Evolutionary conservation across 192 early-diverging fungal genomes (phyloP), one percentile per base, ranked within the genome.

Genomic region (Backusella psychrophila): DNA sequence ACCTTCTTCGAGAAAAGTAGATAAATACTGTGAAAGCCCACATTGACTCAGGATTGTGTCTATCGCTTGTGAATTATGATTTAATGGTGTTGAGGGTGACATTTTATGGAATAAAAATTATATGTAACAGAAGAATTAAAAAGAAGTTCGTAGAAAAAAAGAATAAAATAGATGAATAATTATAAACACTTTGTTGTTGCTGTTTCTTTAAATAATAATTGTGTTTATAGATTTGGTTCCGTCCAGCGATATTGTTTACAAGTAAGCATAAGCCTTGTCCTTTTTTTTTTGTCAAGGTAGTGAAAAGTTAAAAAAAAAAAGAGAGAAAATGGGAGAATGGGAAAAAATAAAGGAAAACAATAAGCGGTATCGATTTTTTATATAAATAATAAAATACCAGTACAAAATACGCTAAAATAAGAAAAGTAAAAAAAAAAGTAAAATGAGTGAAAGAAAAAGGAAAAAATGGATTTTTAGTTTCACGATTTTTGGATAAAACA

Each of bases 1-100:
- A 1, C 83, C 83, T 79, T 84, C 83, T 15, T 71, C 75, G n/a
- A 82, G 73, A 38, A 84, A 73, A 14, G 59, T 67, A 44, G 81
- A 75, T 41, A 52, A 77, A 65, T 84, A 84, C 34, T 84, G 78
- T 19, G n/a, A 26, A 39, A 84, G 69, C 23, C 74, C 71, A 71
- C 76, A 84, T 53, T 75, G 77, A 12, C 3, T 23, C 23, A 73
- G 66, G 17, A 81, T 72, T 35, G 35, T 66, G 29, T 79, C 29
- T 6, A 79, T 74, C 3, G 26, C 29, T 59, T 59, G 56, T 19
- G 21, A 29, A 59, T 59, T 7, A 26, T 59, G 56, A 19, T 59
- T 23, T 26, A 59, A 21, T 26, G 56, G 56, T 4, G 23, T 6
- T 14, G 56, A 59, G 7, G 56, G 56, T 59, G 56, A 59, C 56